phyloP scores from a whole-genome alignment of 305 asterid species.

The Petunia hybrid region DNA sequence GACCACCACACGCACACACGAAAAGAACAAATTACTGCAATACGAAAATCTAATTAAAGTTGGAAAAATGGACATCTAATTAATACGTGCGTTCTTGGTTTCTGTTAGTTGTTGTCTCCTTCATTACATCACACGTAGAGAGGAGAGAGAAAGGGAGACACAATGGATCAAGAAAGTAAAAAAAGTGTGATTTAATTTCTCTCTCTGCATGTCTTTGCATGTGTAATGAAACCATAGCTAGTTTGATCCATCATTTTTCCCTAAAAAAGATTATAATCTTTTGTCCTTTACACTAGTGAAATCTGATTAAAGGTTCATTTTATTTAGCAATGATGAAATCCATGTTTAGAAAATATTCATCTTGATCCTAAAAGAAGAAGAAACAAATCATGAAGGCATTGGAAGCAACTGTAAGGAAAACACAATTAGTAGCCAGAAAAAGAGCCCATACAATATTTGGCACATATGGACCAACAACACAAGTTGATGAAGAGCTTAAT shows the following conservation, averaged over 20 bases:
- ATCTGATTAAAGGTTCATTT: neutral
- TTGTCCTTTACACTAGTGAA: neutral
- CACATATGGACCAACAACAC: slow-evolving; percentile 53
- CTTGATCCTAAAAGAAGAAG: neutral
- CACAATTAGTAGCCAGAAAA: slow-evolving; percentile 80
- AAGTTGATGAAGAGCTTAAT: slow-evolving; percentile 43
- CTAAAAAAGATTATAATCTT: slow-evolving; percentile 16
- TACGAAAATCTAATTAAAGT: too few relatives aligned
- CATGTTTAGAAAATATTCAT: neutral
- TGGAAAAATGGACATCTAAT: neutral
- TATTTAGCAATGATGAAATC: slow-evolving; percentile 13
- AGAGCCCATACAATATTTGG: slow-evolving; percentile 72
- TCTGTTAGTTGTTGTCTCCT: slow-evolving; percentile 41
- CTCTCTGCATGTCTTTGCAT: neutral
- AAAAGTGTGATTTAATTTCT: neutral
- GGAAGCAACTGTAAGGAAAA: slow-evolving; percentile 78
- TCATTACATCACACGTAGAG: slow-evolving; percentile 47
- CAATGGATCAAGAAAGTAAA: slow-evolving; percentile 21
- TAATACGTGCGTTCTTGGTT: slow-evolving; percentile 20
- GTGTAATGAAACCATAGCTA: neutral
- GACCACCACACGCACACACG: too few relatives aligned
- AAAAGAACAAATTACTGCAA: too few relatives aligned
- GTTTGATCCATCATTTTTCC: slow-evolving; percentile 15
- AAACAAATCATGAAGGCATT: slow-evolving; percentile 65
- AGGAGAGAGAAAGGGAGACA: slow-evolving; percentile 38